phyloP scores from a whole-genome alignment of 768 basidiomycete species.

The Leccinum truebloodii region DNA sequence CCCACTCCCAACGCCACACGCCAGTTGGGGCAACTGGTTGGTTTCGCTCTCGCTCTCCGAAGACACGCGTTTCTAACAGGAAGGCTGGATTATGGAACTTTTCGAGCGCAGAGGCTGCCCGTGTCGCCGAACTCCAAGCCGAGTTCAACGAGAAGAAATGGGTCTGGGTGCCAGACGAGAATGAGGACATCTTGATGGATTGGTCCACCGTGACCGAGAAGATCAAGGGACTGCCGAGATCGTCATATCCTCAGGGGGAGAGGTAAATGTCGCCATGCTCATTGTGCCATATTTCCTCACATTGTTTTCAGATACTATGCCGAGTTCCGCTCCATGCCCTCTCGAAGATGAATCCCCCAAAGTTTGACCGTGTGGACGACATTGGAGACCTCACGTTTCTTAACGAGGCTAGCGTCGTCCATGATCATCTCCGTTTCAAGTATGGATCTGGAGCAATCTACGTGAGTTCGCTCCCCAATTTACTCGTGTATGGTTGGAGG shows the following conservation, averaged over 20 bases:
- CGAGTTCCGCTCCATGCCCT: slow-evolving; percentile 76
- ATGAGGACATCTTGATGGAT: slow-evolving; percentile 94
- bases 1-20: too few relatives aligned
- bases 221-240: slow-evolving; percentile 83
- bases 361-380: slow-evolving; percentile 96
- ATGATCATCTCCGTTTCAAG: slow-evolving; percentile 52
- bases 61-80: not conserved
- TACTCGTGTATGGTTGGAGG: slow-evolving; percentile 1
- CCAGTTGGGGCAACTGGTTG: too few relatives aligned
- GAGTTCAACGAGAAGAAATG: slow-evolving; percentile 98
- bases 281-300: slow-evolving; percentile 7
- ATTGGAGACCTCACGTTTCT: slow-evolving; percentile 97
- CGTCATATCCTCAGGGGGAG: slow-evolving; percentile 80
- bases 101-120: slow-evolving; percentile 68
- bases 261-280: slow-evolving; percentile 46
- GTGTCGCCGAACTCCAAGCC: slow-evolving; percentile 82
- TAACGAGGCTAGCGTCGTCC: too few relatives aligned
- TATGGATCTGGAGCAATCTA: slow-evolving; percentile 93
- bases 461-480: slow-evolving; percentile 48
- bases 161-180: slow-evolving; percentile 96
- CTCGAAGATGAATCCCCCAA: slow-evolving; percentile 97
- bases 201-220: slow-evolving; percentile 73
- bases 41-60: too few relatives aligned
- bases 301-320: slow-evolving; percentile 45
- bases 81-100: slow-evolving; percentile 48